Conservation (phyloP, 192 early-diverging fungal genomes). For the Backusella psychrophila region DNA sequence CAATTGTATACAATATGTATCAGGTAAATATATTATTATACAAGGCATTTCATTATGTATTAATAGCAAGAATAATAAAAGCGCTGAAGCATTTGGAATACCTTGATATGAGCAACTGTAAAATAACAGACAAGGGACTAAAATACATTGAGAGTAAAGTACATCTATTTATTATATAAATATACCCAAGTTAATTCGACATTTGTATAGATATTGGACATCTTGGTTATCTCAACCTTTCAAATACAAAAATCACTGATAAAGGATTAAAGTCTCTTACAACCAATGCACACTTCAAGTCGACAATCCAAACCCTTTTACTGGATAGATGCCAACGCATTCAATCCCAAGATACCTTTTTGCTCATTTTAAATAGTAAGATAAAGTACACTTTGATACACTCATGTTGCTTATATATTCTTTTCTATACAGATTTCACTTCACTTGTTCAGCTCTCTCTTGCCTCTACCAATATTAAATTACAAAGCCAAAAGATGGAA, state of each 20-base stretch:
- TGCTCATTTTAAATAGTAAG: constrained; percentile 32
- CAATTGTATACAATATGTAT: constrained; percentile 36
- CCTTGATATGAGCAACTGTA: constrained; percentile 47
- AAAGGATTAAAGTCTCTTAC: constrained; percentile 37
- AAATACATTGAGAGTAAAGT: constrained; percentile 30
- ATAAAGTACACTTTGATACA: background rate
- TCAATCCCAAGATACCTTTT: constrained; percentile 17
- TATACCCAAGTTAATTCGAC: too few relatives aligned
- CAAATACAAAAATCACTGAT: constrained; percentile 55
- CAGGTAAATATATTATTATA: constrained; percentile 22
- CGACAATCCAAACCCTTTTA: constrained; percentile 32
- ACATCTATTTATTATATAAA: too few relatives aligned
- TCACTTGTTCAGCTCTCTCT: constrained; percentile 18
- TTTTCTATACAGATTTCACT: constrained; percentile 13
- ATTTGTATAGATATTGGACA: constrained; percentile 22
- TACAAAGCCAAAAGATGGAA: constrained; percentile 16
- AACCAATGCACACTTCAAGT: constrained; percentile 21
- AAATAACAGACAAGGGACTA: constrained; percentile 45
- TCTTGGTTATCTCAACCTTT: constrained; percentile 34
- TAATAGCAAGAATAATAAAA: background rate
- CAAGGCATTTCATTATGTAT: background rate
- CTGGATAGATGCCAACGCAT: constrained; percentile 39
- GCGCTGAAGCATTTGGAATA: constrained; percentile 41
- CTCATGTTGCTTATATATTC: too few relatives aligned
- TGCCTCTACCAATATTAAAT: constrained; percentile 23